Evolutionary conservation across 1,284 basidiomycete species (phyloP), one percentile per base, ranked within the genome.

Genomic region (Ceratobasidium sp.): DNA sequence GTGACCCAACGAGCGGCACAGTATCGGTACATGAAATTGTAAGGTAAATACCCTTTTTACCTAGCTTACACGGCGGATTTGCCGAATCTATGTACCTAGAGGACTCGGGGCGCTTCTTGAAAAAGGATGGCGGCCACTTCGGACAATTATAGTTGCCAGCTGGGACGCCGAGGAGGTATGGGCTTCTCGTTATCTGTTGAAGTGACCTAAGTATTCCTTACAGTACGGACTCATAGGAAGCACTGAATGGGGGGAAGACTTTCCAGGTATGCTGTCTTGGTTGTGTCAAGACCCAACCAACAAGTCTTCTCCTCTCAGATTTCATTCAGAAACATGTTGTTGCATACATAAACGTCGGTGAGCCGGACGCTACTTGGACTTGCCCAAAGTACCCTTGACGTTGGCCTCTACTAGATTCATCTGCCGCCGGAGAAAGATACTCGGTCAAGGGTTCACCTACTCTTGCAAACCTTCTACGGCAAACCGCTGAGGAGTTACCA

Each of bases 81-180:
- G 3, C 33, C 18, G 6, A 46, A 3, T n/a, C 7, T 38, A 54
- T 25, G 40, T 21, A 18, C 84, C 96, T 73, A 73, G 71, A 46
- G 94, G 92, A n/a, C 86, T 95, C 72, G 94, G 94, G 33, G 81
- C 82, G 9, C 83, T 98, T 1, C 78, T 92, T 23, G 82, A 82
- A 75, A 83, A 81, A 16, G 95, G 94, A 36, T 98, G 96, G 96
- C 92, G 88, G 77, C 96, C 96, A 4, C 81, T 95, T 49, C 84
- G 95, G 72, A 96, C 92, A 18, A 88, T 96, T 77, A 81, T 96
- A 21, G 84, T 98, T 64, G 94, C 92, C 5, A 92, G 88, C 75
- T 97, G 94, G 95, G 94, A 96, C 79, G 96, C 88, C 0, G 95
- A 98, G 82, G 96, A 95, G 84, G 88, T 89, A 56, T 12, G 71